Evolutionary conservation across 208 protist genomes (phyloP), one percentile per base, ranked within the genome.

Genomic region (Acanthamoeba triangularis): DNA sequence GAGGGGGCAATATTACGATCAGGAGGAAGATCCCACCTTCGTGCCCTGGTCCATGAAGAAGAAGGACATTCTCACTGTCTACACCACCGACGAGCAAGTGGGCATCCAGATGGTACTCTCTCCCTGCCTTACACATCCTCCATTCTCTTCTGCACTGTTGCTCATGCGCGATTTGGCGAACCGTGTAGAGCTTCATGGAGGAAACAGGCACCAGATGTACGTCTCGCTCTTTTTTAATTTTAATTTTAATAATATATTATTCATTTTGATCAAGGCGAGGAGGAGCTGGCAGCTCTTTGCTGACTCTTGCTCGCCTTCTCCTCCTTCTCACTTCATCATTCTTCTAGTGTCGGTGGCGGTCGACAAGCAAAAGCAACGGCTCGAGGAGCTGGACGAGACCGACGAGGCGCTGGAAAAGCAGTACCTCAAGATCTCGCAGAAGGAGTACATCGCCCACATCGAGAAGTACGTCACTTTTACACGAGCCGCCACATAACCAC

Each of bases 41-140:
- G 88, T 96, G 44, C 96, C 96, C 41, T 97, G 96, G 96, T 47
- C 90, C 47, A 90, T 95, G 59, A 84, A 94, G 54, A 97, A 97
- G 67, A 82, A 94, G 67, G 74, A 44, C 33, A 97, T 97, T 59
- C 88, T 97, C 28, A 93, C 95, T 54, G 74, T 95, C 88, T 97
- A 96, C 61, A 96, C 96, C 37, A 95, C 93, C 28, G 80, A 95
- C 84, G 92, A 96, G 13, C 41, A 49, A 23, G 61, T 63, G 7
- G 67, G 41, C 65, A 96, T 97, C 56, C 93, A 95, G 91, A 87
- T 97, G 35, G 87, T 94, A 74, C 52, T 37, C 67, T 10, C n/a
- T 25, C 35, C 35, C 49, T 20, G 16, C 76, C 13, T 10, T 11
- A 13, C 44, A 52, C n/a, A 84, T 11, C 23, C 35, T 25, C 13